Base-by-base conservation (phyloP, 176 grass and related monocot genomes). In the Coix lacrymajobi region DNA sequence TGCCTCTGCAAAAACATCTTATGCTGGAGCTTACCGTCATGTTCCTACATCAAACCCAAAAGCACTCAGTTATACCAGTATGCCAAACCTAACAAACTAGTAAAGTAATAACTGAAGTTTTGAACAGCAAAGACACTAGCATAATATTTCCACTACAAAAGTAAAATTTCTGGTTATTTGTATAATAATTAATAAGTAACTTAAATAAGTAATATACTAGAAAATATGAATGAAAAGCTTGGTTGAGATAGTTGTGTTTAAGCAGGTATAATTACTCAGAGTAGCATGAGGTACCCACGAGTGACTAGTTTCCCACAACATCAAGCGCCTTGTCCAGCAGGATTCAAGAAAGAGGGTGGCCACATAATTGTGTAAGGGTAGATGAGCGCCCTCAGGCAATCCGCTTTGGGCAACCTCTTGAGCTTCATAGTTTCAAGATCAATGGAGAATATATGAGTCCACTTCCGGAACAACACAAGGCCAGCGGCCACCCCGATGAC, bases 361-460 rank as follows among this genome's bases (percentile, higher is more conserved):
- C 87, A 85, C 0, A 24, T 31, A 11, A 81, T 40, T 0, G 70
- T 75, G 49, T 62, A 89, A 39, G 87, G 87, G 31, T 52, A 75
- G 6, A 84, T 85, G 49, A 62, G 8, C 9, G 4, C 24, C 0
- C 32, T 58, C 3, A 14, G 37, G 40, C 70, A 80, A 68, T 49
- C 52, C 4, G 49, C 43, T 6, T 16, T 26, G 2, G 75, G 28
- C 39, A 84, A n/a, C 46, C 3, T 24, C 75, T 14, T 69, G 12
- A 85, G 38, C 81, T 58, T 85, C 87, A 89, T 85, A 19, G 77
- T 89, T 39, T 81, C 71, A 33, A 85, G 39, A 63, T 85, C 49
- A 80, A 89, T 85, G 70, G 77, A 81, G 39, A 89, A 62, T 0
- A 88, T 11, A 29, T 69, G 51, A 73, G 26, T 44, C 30, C 87